Evolutionary conservation across 2,329 filamentous ascomycete genomes (phyloP).

Genomic region (Hypomyces rosellus): DNA sequence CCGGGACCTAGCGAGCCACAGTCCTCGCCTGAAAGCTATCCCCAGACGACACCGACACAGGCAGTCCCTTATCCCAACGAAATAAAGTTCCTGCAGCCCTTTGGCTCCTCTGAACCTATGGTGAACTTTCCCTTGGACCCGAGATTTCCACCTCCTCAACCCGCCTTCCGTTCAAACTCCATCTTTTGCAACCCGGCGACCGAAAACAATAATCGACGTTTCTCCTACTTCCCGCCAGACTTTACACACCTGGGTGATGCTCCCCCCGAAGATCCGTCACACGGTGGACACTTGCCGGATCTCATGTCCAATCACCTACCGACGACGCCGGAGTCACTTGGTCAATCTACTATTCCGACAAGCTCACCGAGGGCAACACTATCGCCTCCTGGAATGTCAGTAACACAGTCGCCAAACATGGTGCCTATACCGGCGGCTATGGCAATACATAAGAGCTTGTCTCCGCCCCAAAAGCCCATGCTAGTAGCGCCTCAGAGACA

Average conservation of each 20-base stretch:
- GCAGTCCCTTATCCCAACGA: slow-evolving; percentile 38
- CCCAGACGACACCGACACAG: slow-evolving; percentile 22
- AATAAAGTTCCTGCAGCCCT: slow-evolving; percentile 53
- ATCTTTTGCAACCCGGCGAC: slow-evolving; percentile 56
- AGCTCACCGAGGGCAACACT: slow-evolving; percentile 26
- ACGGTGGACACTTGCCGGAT: slow-evolving; percentile 24
- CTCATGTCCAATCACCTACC: slow-evolving; percentile 31
- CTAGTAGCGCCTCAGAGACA: slow-evolving; percentile 8
- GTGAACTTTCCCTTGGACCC: slow-evolving; percentile 39
- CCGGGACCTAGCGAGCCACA: slow-evolving; percentile 25
- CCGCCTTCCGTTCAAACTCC: slow-evolving; percentile 58
- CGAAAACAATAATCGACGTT: slow-evolving; percentile 49
- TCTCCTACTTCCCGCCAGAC: slow-evolving; percentile 60
- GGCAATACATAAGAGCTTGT: slow-evolving; percentile 25
- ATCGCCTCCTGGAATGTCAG: slow-evolving; percentile 33
- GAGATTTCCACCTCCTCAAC: slow-evolving; percentile 39
- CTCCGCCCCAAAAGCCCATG: slow-evolving; percentile 24
- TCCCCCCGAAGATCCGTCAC: slow-evolving; percentile 29
- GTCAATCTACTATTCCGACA: slow-evolving; percentile 23
- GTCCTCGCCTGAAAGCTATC: slow-evolving; percentile 26
- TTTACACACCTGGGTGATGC: slow-evolving; percentile 29
- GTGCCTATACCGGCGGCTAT: slow-evolving; percentile 21
- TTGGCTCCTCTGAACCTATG: slow-evolving; percentile 51
- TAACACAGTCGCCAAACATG: slow-evolving; percentile 24
- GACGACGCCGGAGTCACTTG: slow-evolving; percentile 40